Base-by-base conservation (phyloP, 129 eudicot species). In the Calendula officinalis region DNA sequence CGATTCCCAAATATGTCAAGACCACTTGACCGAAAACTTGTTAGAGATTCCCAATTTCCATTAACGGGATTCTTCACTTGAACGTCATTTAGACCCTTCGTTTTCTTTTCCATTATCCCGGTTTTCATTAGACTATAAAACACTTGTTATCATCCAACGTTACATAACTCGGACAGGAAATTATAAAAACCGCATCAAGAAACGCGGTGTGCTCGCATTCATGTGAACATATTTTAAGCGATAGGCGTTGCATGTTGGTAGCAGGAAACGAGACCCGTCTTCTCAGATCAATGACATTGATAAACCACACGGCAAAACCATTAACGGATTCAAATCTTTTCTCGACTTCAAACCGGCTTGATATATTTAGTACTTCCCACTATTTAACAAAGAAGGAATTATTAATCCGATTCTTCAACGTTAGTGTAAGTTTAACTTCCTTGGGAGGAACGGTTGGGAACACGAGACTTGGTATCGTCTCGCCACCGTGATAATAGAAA, bases 391-490 rank as follows among this genome's bases (percentile, higher is more conserved):
- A 30, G 34, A 54, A 30, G 0, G 60, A n/a, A 54, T 32, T 13
- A 30, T 6, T 36, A 54, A 54, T 3, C 3, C 36, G 0, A 17
- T 1, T 30, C 0, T 0, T 0, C 37, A 11, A 34, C 1, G 1
- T 53, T 33, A 54, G 3, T 6, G 0, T 10, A 17, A 53, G 33
- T 3, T 9, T 53, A 12, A 53, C 9, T 10, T 53, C 13, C 6
- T 53, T n/a, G 13, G 12, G 38, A 7, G 38, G 5, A 30, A 33
- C 27, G 15, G 12, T 10, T 53, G 60, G 60, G 22, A 54, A 54
- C 13, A 36, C 22, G 60, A 54, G 60, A 54, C 39, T 54, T 27
- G 60, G 60, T 34, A 54, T 32, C 3, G 60, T 54, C n/a, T 3
- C 2, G 6, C 39, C 40, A 6, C 12, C 3, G 37, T 17, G 37